phyloP scores from a whole-genome alignment of 2,329 filamentous ascomycete genomes.

The Orbilia blumenaviensis region DNA sequence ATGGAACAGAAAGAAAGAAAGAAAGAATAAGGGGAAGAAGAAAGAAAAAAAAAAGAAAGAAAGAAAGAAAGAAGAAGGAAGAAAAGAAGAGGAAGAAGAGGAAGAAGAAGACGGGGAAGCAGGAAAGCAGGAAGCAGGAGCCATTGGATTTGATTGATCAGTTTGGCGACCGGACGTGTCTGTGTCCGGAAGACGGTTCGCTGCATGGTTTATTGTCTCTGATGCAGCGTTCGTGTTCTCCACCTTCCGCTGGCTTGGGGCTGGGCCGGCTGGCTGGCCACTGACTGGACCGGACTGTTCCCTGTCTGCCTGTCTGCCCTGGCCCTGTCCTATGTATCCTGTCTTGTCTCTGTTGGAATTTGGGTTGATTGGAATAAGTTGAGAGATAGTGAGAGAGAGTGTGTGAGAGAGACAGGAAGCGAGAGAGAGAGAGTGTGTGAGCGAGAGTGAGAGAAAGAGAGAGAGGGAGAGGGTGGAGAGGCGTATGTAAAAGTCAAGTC shows the following conservation, averaged over 20 bases:
- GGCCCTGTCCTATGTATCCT: too few species aligned
- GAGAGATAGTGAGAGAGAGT: neutral
- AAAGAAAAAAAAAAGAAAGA: too few species aligned
- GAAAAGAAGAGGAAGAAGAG: too few species aligned
- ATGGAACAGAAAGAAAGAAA: too few species aligned
- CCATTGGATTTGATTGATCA: neutral
- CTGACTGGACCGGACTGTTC: neutral
- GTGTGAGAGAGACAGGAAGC: neutral
- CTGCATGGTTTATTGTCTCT: conserved; percentile 9
- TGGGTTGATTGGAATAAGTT: neutral
- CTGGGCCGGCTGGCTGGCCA: neutral
- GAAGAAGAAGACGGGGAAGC: too few species aligned
- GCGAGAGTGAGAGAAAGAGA: neutral
- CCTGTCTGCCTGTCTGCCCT: neutral
- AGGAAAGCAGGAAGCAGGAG: too few species aligned
- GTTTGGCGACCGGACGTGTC: too few species aligned
- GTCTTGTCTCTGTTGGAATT: conserved; percentile 3
- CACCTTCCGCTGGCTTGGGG: conserved; percentile 3
- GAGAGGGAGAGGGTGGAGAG: too few species aligned
- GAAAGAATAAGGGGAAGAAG: too few species aligned
- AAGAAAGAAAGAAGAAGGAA: too few species aligned
- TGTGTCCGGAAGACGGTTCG: conserved; percentile 12
- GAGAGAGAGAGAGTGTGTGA: neutral
- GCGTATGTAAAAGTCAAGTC: too few species aligned
- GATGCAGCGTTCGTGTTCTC: conserved; percentile 1